These are phyloP conservation scores for Ramalina intermedia DNA, from an alignment of 495 filamentous ascomycete genomes.

Conservation along the genomic window DNA sequence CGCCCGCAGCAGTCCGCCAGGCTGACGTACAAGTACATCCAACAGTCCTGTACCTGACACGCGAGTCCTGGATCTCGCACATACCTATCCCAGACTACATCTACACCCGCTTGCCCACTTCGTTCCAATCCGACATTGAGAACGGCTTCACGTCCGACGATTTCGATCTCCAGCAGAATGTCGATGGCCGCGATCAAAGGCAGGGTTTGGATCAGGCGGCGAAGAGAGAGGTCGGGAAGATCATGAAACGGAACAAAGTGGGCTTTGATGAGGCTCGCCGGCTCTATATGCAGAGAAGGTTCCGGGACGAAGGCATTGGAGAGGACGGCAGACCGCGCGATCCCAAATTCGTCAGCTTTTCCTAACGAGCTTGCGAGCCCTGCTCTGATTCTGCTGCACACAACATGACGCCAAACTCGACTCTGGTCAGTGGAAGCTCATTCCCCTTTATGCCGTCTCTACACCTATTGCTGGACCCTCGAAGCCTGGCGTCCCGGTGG, in stretches of 20 bases:
- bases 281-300: conserved; percentile 68
- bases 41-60: conserved; percentile 61
- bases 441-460: too few relatives aligned
- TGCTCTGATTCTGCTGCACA: too few relatives aligned
- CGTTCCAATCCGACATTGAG: conserved; percentile 69
- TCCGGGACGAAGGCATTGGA: conserved; percentile 75
- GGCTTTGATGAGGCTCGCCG: conserved; percentile 84
- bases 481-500: too few relatives aligned
- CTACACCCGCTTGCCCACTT: conserved; percentile 59
- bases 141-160: conserved; percentile 65
- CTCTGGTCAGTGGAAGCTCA: too few relatives aligned
- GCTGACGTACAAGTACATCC: neutral
- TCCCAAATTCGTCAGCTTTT: conserved; percentile 91
- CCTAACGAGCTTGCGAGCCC: conserved; percentile 26
- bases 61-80: conserved; percentile 55
- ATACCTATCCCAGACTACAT: conserved; percentile 41
- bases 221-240: conserved; percentile 66
- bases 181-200: conserved; percentile 60
- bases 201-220: conserved; percentile 63
- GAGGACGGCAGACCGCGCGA: conserved; percentile 78
- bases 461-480: too few relatives aligned
- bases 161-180: conserved; percentile 69
- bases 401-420: too few relatives aligned
- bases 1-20: conserved; percentile 1
- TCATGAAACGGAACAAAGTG: conserved; percentile 70